Evolutionary conservation across 78 protist genomes (phyloP).

Genomic region (Ministeria vibrans): DNA sequence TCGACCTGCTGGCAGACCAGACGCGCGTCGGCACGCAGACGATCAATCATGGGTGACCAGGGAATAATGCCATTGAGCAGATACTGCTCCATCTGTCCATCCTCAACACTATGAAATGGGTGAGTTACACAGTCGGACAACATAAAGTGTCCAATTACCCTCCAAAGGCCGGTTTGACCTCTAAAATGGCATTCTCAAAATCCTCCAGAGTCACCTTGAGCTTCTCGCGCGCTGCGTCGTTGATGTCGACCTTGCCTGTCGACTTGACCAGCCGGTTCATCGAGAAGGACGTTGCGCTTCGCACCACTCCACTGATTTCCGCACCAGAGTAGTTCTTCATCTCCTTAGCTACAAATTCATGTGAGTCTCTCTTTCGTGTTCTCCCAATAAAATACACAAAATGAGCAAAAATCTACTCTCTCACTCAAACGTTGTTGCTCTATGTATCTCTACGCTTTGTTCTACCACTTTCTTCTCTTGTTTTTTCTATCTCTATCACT

Average conservation of each 20-base stretch:
- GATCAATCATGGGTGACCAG: conserved; percentile 42
- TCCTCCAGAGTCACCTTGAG: conserved; percentile 55
- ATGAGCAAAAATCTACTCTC: too few relatives aligned
- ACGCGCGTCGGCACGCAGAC: conserved; percentile 33
- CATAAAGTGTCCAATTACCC: too few relatives aligned
- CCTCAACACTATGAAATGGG: too few relatives aligned
- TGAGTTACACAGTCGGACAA: too few relatives aligned
- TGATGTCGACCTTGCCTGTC: neutral
- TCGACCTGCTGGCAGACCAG: conserved; percentile 57
- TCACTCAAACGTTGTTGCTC: too few relatives aligned
- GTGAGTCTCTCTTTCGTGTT: too few relatives aligned
- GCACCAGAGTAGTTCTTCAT: conserved; percentile 95
- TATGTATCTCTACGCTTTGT: too few relatives aligned
- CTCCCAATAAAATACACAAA: too few relatives aligned
- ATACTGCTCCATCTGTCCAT: conserved; percentile 12
- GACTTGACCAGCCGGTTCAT: conserved; percentile 57
- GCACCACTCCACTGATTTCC: conserved; percentile 65
- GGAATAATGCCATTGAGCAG: conserved; percentile 66
- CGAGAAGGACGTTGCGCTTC: conserved; percentile 76
- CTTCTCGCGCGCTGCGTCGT: neutral
- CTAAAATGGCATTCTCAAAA: conserved; percentile 78
- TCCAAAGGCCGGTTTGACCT: conserved; percentile 92
- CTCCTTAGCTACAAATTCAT: too few relatives aligned
- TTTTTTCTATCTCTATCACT: too few relatives aligned
- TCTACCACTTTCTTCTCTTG: too few relatives aligned